These are phyloP conservation scores for Avicennia marina DNA, from an alignment of 257 asterid genomes.

Conservation along the genomic window DNA sequence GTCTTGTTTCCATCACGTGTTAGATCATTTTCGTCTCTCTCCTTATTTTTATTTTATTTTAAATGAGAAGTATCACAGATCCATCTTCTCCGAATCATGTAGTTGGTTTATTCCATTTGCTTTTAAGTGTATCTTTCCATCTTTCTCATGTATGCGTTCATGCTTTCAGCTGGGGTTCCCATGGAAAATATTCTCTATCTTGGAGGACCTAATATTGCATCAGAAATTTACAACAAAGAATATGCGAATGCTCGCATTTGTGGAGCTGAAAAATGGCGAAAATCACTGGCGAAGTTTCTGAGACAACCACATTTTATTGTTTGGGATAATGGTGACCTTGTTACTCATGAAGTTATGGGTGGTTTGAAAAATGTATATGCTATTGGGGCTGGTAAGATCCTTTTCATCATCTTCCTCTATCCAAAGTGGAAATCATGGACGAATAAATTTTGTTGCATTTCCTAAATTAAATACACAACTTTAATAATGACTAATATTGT, in stretches of 20 bases:
- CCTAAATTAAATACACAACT: too few species aligned
- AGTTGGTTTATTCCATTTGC: neutral
- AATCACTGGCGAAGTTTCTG: conserved; percentile 72
- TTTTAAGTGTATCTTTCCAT: conserved; percentile 4
- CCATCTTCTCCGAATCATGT: neutral
- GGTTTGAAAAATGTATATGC: conserved; percentile 89
- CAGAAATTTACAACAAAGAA: conserved; percentile 85
- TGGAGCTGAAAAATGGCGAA: conserved; percentile 91
- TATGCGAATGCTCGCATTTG: conserved; percentile 90
- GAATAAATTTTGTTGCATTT: too few species aligned
- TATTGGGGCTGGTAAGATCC: conserved; percentile 72
- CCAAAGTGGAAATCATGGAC: too few species aligned
- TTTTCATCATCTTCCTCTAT: conserved; percentile 4
- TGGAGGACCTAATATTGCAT: conserved; percentile 93
- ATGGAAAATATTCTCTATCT: conserved; percentile 82
- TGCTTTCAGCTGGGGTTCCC: conserved; percentile 62
- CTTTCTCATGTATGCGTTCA: conserved; percentile 18
- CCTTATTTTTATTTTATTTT: too few species aligned
- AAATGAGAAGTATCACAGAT: neutral
- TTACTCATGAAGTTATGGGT: conserved; percentile 93
- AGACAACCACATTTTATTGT: conserved; percentile 92
- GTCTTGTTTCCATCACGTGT: neutral
- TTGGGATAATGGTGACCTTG: conserved; percentile 87
- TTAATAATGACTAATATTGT: too few species aligned
- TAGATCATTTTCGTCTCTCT: neutral